These are phyloP conservation scores for Akanthomyces uredinophilus DNA, from an alignment of 2,329 filamentous ascomycete species.

Conservation along the genomic window DNA sequence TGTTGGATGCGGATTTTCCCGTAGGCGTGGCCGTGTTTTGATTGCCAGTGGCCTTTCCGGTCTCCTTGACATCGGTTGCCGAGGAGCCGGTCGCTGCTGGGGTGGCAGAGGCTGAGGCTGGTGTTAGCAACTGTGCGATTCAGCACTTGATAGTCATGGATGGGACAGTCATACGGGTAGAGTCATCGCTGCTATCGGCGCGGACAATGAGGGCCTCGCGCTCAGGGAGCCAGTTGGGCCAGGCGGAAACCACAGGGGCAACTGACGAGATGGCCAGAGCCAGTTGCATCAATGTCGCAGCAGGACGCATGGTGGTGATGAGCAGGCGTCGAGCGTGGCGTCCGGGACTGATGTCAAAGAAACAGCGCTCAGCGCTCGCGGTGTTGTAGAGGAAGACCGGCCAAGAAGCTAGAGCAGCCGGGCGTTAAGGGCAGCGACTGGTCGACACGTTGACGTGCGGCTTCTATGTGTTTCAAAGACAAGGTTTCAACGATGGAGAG, in stretches of 20 bases:
- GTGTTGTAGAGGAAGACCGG: background rate
- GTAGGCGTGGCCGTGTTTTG: conserved; percentile 33
- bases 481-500: conserved; percentile 13
- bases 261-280: conserved; percentile 48
- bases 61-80: conserved; percentile 11
- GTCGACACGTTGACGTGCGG: background rate
- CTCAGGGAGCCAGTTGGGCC: conserved; percentile 52
- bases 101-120: background rate
- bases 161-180: conserved; percentile 15
- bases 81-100: background rate
- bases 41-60: conserved; percentile 28
- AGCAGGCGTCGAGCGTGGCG: background rate
- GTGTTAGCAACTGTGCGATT: background rate
- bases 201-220: conserved; percentile 49
- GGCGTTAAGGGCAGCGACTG: background rate
- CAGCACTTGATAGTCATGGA: background rate
- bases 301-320: conserved; percentile 42
- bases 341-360: background rate
- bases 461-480: conserved; percentile 5
- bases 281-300: conserved; percentile 41
- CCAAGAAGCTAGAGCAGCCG: background rate
- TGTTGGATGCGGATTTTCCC: conserved; percentile 23
- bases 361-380: background rate
- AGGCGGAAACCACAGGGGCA: conserved; percentile 47
- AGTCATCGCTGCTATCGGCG: conserved; percentile 33